Conservation (phyloP, 2,329 filamentous ascomycete genomes). For the Geosmithia putterillii region DNA sequence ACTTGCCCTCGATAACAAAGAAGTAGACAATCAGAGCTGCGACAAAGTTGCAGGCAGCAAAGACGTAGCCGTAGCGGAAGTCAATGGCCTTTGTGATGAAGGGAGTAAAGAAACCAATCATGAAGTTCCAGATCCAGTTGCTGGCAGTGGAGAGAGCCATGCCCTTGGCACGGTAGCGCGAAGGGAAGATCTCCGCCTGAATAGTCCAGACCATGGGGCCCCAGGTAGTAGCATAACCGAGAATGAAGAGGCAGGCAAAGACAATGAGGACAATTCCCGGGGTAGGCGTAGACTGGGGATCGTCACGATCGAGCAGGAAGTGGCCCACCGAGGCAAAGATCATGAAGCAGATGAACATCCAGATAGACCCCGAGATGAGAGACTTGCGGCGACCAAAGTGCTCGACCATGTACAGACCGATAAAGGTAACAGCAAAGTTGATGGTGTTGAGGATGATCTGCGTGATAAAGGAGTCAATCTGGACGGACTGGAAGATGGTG, state of each 20-base stretch:
- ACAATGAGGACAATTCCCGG: conserved; percentile 50
- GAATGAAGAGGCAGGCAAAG: conserved; percentile 51
- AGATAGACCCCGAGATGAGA: conserved; percentile 47
- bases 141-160: conserved; percentile 50
- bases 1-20: conserved; percentile 64
- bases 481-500: conserved; percentile 31
- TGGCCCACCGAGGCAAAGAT: conserved; percentile 41
- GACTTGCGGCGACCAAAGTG: conserved; percentile 52
- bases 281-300: conserved; percentile 19
- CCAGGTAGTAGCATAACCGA: conserved; percentile 56
- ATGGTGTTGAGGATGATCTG: conserved; percentile 56
- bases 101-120: conserved; percentile 66
- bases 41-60: conserved; percentile 57
- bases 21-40: conserved; percentile 60
- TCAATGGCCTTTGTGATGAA: conserved; percentile 64
- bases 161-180: conserved; percentile 45
- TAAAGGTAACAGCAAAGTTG: conserved; percentile 55
- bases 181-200: conserved; percentile 53
- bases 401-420: conserved; percentile 59
- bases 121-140: conserved; percentile 65
- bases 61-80: conserved; percentile 65
- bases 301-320: conserved; percentile 26
- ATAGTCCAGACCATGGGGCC: conserved; percentile 54
- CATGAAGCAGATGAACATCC: conserved; percentile 50
- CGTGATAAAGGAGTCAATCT: conserved; percentile 49